These are phyloP conservation scores for Pythium grandisporangium DNA, from an alignment of 352 stramenopile genomes.

Conservation along the genomic window DNA sequence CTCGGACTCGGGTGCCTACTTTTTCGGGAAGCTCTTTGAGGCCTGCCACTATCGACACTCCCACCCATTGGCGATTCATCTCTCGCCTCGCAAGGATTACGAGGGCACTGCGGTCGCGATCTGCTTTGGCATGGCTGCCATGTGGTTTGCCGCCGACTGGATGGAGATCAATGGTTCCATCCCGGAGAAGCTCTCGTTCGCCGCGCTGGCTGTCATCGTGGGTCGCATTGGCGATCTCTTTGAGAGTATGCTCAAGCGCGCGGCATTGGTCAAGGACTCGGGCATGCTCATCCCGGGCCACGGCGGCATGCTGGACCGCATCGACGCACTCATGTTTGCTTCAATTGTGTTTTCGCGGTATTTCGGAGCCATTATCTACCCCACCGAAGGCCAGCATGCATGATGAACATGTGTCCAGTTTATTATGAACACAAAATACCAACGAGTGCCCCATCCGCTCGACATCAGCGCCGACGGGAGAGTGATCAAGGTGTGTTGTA, in stretches of 20 bases:
- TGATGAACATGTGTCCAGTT: too few species aligned
- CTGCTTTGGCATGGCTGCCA: slow-evolving; percentile 75
- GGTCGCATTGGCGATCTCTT: slow-evolving; percentile 93
- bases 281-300: slow-evolving; percentile 92
- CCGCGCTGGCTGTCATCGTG: slow-evolving; percentile 87
- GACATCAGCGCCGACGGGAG: too few species aligned
- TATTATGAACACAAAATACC: too few species aligned
- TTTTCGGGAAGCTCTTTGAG: slow-evolving; percentile 84
- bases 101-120: slow-evolving; percentile 89
- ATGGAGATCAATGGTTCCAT: slow-evolving; percentile 64
- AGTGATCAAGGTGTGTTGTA: too few species aligned
- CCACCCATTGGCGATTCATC: slow-evolving; percentile 72
- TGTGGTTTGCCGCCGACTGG: slow-evolving; percentile 52
- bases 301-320: slow-evolving; percentile 91
- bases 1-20: slow-evolving; percentile 91
- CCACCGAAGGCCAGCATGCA: too few species aligned
- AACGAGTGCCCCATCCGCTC: too few species aligned
- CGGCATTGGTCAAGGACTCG: slow-evolving; percentile 92
- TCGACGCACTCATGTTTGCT: slow-evolving; percentile 93
- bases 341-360: slow-evolving; percentile 56
- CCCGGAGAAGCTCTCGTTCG: slow-evolving; percentile 73
- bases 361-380: too few species aligned
- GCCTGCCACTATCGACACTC: slow-evolving; percentile 79
- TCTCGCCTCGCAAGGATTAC: slow-evolving; percentile 95
- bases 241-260: slow-evolving; percentile 93